These are phyloP conservation scores for Scheffersomyces parashehatae DNA, from an alignment of 1,139 yeast genomes.

Conservation along the genomic window DNA sequence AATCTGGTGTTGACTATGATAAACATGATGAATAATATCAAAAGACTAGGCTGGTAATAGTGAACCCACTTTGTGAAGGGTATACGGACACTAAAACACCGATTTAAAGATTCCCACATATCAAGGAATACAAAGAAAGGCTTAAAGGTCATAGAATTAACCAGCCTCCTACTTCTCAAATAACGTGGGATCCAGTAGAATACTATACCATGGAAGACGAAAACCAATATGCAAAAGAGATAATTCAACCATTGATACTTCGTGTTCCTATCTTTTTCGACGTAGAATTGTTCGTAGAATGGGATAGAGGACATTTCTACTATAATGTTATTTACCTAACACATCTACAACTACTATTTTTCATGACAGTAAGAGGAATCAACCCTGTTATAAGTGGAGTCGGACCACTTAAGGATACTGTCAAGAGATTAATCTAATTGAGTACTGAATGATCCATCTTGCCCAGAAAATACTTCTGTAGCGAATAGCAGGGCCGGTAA, in stretches of 20 bases:
- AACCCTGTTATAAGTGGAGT: no score
- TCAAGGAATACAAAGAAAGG: constrained; percentile 26
- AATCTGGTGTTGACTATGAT: constrained; percentile 30
- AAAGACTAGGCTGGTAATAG: constrained; percentile 45
- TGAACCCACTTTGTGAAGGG: constrained; percentile 16
- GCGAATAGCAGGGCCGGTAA: no score
- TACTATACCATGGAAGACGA: constrained; percentile 40
- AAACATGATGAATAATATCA: constrained; percentile 27
- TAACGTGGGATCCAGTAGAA: constrained; percentile 43
- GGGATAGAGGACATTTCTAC: constrained; percentile 19
- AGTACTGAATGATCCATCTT: no score
- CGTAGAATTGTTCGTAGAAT: constrained; percentile 31
- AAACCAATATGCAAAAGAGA: constrained; percentile 23
- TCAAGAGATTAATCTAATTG: no score
- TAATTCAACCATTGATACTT: constrained; percentile 40
- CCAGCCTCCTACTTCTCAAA: constrained; percentile 14
- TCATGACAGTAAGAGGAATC: no score
- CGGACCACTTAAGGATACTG: no score
- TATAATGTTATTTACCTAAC: no score
- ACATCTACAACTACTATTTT: no score
- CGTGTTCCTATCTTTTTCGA: constrained; percentile 36
- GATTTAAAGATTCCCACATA: constrained; percentile 30
- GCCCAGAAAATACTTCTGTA: no score
- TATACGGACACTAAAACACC: constrained; percentile 21
- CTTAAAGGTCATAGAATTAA: constrained; percentile 7